phyloP scores from a whole-genome alignment of 1,139 yeast species.

The Nakaseomyces uthaithaninus region DNA sequence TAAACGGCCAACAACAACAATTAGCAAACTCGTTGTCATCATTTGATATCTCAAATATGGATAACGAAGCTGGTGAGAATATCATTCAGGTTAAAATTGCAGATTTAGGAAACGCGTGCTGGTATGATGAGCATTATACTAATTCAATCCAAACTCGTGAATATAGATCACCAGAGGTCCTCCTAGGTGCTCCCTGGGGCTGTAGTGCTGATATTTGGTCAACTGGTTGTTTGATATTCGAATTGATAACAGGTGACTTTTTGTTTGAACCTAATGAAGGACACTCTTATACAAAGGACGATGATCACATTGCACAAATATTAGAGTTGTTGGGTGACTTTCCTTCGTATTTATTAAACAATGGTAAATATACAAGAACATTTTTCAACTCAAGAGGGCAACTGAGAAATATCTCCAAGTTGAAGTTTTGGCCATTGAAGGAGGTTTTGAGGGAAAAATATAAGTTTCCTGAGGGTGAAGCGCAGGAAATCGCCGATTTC shows the following conservation, averaged over 20 bases:
- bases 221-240: conserved; percentile 61
- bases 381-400: conserved; percentile 48
- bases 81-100: conserved; percentile 53
- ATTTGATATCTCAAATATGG: conserved; percentile 32
- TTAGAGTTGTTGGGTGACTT: conserved; percentile 56
- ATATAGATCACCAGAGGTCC: conserved; percentile 63
- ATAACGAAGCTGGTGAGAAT: conserved; percentile 27
- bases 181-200: conserved; percentile 60
- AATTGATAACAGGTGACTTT: conserved; percentile 67
- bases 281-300: conserved; percentile 51
- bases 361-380: conserved; percentile 45
- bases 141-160: conserved; percentile 71
- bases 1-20: conserved; percentile 3
- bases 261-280: conserved; percentile 55
- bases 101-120: conserved; percentile 70
- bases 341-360: conserved; percentile 43
- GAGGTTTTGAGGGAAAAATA: conserved; percentile 57
- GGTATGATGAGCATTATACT: conserved; percentile 57
- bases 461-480: conserved; percentile 42
- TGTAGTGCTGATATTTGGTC: conserved; percentile 74
- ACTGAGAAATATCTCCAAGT: conserved; percentile 48
- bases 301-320: conserved; percentile 69
- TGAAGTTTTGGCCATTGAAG: conserved; percentile 58
- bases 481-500: conserved; percentile 51
- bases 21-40: conserved; percentile 29